A percentile compares a stretch with the other conserved stretches of the same genome.
Conservation (phyloP, 179 eudicot genomes). For the Beta lomatogona region DNA sequence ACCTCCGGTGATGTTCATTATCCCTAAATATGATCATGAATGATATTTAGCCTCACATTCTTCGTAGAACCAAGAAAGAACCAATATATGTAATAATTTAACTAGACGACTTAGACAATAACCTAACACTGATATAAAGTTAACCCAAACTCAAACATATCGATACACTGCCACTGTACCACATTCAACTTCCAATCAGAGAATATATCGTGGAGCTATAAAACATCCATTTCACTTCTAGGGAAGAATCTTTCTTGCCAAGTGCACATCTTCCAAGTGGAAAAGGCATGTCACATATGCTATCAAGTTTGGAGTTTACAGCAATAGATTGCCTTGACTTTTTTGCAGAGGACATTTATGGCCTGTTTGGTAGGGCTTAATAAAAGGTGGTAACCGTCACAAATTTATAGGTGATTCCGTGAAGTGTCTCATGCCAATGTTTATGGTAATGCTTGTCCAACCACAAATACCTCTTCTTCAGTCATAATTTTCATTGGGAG, state of each 20-base stretch:
- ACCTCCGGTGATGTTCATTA: conserved; percentile 72
- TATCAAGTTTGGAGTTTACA: neutral
- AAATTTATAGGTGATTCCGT: too few species aligned
- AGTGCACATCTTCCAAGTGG: neutral
- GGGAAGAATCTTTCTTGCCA: neutral
- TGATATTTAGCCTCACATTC: neutral
- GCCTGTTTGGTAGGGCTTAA: too few species aligned
- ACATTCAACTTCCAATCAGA: neutral
- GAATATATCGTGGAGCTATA: neutral
- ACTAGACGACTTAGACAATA: neutral
- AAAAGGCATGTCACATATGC: neutral
- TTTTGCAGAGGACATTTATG: neutral
- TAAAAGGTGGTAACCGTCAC: too few species aligned
- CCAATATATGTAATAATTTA: too few species aligned
- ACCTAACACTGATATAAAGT: neutral
- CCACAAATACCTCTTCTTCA: too few species aligned
- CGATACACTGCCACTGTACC: neutral
- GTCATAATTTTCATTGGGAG: too few species aligned
- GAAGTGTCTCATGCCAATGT: too few species aligned
- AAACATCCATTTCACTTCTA: neutral
- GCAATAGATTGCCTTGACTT: neutral
- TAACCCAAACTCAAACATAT: neutral
- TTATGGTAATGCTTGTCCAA: too few species aligned
- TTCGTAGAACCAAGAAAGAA: neutral
- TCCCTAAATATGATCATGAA: conserved; percentile 48